Percentiles rank a stretch among this genome's conserved stretches.
Conservation (phyloP, 176 grass and related monocot species). For the Aegilops longissima region DNA sequence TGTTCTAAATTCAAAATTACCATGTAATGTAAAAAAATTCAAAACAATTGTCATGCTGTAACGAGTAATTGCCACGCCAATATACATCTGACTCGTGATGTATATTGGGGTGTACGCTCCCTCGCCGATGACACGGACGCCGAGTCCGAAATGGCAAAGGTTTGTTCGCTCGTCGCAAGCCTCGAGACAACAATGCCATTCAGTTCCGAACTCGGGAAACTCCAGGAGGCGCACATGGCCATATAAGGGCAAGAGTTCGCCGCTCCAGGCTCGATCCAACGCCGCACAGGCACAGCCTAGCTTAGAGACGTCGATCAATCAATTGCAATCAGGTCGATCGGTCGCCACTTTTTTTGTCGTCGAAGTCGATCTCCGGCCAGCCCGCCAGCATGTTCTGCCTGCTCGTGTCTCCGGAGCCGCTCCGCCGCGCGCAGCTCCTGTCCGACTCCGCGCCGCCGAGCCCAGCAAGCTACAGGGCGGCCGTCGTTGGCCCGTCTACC, state of each 20-base stretch:
- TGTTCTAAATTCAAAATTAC: no score
- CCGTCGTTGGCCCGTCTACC: neutral
- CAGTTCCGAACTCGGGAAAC: neutral
- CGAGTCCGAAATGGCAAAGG: neutral
- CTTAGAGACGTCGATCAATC: neutral
- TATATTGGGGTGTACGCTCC: no score
- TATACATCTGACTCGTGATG: no score
- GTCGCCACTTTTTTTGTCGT: neutral
- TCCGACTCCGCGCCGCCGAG: neutral
- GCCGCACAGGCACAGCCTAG: neutral
- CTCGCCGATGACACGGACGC: no score
- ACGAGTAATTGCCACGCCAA: no score
- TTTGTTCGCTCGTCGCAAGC: no score
- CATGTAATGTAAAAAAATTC: no score
- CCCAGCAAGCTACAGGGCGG: neutral
- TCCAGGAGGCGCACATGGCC: neutral
- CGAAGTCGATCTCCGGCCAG: neutral
- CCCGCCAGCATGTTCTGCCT: neutral
- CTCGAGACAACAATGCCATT: no score
- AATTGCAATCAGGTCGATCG: neutral
- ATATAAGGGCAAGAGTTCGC: neutral
- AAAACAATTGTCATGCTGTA: no score
- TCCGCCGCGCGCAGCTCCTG: neutral
- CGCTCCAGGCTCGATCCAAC: neutral
- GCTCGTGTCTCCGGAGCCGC: slow-evolving; percentile 2